Evolutionary conservation across 768 basidiomycete genomes (phyloP).

Genomic region (Leccinum disarticulatum): DNA sequence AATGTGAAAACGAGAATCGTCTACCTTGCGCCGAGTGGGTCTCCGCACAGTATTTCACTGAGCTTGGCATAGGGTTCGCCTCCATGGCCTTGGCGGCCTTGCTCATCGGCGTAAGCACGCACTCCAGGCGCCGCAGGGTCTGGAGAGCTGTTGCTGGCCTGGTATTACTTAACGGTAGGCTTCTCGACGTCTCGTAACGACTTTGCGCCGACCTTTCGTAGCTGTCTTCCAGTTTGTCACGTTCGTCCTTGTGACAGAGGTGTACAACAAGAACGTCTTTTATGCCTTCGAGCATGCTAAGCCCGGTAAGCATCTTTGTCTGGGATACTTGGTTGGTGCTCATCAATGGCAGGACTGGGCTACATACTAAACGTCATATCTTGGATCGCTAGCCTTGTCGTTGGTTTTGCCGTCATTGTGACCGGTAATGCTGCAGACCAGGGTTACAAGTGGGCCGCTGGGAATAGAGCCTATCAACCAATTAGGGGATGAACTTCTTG

Average conservation of each 20-base stretch:
- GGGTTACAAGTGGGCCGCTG: slow-evolving; percentile 70
- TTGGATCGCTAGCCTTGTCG: slow-evolving; percentile 58
- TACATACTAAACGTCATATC: slow-evolving; percentile 60
- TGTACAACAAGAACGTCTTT: slow-evolving; percentile 47
- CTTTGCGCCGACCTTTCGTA: slow-evolving; percentile 21
- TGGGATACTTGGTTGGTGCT: neutral
- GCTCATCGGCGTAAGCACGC: slow-evolving; percentile 68
- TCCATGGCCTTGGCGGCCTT: slow-evolving; percentile 56
- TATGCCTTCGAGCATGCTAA: slow-evolving; percentile 56
- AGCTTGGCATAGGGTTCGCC: slow-evolving; percentile 65
- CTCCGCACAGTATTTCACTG: slow-evolving; percentile 65
- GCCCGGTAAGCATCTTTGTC: slow-evolving; percentile 46
- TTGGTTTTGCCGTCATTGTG: slow-evolving; percentile 51
- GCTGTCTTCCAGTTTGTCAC: slow-evolving; percentile 61
- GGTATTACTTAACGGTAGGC: slow-evolving; percentile 57
- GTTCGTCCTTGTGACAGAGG: slow-evolving; percentile 63
- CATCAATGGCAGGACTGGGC: slow-evolving; percentile 47
- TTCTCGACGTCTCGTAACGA: neutral
- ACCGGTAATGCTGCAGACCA: slow-evolving; percentile 57
- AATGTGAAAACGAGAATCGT: slow-evolving; percentile 52
- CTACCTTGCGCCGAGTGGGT: slow-evolving; percentile 67
- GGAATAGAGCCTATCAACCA: slow-evolving; percentile 61
- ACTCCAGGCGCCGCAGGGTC: slow-evolving; percentile 69
- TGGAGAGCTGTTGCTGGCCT: slow-evolving; percentile 74
- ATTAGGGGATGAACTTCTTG: slow-evolving; percentile 23